These are phyloP conservation scores for Excoecaria cochinchinensis DNA, from an alignment of 345 rosid genomes.

Conservation along the genomic window DNA sequence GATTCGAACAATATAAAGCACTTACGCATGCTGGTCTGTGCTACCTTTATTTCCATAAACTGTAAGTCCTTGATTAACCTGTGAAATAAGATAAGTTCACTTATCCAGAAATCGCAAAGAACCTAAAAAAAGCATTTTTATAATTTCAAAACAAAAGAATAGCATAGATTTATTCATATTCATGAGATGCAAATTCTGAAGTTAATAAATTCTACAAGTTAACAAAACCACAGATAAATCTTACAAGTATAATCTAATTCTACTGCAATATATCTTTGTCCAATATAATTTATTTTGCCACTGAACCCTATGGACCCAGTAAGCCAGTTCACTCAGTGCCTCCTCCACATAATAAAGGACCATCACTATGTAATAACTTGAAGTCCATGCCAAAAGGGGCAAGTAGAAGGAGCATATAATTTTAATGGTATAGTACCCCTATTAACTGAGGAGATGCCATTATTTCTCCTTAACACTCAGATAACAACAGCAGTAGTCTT, in stretches of 20 bases:
- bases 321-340: not conserved
- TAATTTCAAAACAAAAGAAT: not conserved
- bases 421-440: not conserved
- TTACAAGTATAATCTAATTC: not conserved
- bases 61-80: slow-evolving; percentile 96
- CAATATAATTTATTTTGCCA: not conserved
- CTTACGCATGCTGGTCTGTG: slow-evolving; percentile 99
- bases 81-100: slow-evolving; percentile 24
- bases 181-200: not conserved
- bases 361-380: not conserved
- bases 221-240: no score
- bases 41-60: slow-evolving; percentile 99
- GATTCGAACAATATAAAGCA: slow-evolving; percentile 15
- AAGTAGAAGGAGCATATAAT: not conserved
- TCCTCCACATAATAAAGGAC: not conserved
- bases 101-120: not conserved
- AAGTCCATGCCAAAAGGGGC: not conserved
- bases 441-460: not conserved
- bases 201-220: no score
- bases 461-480: not conserved
- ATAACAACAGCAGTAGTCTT: not conserved
- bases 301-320: not conserved
- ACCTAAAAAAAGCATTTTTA: no score
- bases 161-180: not conserved
- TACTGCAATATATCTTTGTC: not conserved